These are phyloP conservation scores for Madurella mycetomatis DNA, from an alignment of 2,329 filamentous ascomycete genomes.

Conservation along the genomic window DNA sequence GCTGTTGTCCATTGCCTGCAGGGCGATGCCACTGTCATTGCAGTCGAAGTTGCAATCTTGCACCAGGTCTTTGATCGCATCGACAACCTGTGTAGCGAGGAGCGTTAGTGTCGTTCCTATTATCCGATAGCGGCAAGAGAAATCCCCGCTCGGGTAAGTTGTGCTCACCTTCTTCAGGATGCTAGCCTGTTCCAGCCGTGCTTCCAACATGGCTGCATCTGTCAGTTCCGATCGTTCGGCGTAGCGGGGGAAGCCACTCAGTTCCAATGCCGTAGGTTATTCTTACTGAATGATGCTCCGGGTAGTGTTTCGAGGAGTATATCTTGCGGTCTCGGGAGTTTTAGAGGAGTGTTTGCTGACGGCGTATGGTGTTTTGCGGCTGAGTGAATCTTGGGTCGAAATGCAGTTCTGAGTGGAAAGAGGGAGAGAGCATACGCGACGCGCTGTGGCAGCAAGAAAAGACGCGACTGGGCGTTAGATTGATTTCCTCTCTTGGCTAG, in stretches of 20 bases:
- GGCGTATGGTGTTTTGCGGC: neutral
- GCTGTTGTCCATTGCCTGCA: conserved; percentile 99
- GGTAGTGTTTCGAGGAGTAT: neutral
- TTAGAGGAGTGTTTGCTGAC: neutral
- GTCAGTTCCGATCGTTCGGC: conserved; percentile 11
- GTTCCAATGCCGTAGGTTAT: neutral
- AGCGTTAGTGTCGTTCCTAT: conserved; percentile 2
- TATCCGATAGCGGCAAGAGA: neutral
- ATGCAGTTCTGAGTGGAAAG: conserved; percentile 18
- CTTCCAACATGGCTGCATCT: conserved; percentile 61
- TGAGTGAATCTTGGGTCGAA: conserved; percentile 7
- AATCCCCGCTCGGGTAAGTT: neutral
- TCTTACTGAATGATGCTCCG: neutral
- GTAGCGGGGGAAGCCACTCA: neutral
- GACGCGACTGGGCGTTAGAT: conserved; percentile 25
- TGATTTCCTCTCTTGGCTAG: conserved; percentile 22
- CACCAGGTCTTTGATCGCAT: conserved; percentile 98
- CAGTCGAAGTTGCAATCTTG: conserved; percentile 99
- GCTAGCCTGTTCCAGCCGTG: conserved; percentile 89
- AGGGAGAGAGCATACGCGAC: conserved; percentile 18
- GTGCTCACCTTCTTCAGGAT: conserved; percentile 86
- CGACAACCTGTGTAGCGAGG: conserved; percentile 66
- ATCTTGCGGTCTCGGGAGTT: neutral
- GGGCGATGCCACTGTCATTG: conserved; percentile 97
- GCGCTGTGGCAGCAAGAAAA: conserved; percentile 14